These are phyloP conservation scores for Neospora caninum DNA, from an alignment of 169 alveolate species.

Conservation along the genomic window DNA sequence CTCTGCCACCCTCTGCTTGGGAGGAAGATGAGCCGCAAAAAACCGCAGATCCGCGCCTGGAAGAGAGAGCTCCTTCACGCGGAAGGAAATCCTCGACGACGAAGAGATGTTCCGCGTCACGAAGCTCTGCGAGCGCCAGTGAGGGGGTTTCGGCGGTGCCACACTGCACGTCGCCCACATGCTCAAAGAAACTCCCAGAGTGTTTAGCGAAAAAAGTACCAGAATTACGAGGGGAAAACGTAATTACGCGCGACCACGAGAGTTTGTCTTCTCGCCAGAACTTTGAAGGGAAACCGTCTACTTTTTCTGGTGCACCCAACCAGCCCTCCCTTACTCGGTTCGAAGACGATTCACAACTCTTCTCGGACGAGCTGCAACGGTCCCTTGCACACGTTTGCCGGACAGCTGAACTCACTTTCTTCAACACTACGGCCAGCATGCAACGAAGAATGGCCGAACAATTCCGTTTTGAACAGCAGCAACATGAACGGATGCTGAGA, in stretches of 20 bases:
- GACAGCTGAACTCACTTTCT: background rate
- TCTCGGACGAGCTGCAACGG: background rate
- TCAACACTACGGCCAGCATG: background rate
- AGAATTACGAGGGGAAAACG: background rate
- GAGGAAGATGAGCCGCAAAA: background rate
- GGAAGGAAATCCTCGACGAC: background rate
- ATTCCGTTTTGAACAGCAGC: background rate
- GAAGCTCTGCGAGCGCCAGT: background rate
- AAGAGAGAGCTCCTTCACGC: background rate
- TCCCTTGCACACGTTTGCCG: slow-evolving; percentile 6
- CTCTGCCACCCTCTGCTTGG: background rate
- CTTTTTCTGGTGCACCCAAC: background rate
- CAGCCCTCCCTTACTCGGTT: background rate
- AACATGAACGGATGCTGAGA: background rate
- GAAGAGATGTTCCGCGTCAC: background rate
- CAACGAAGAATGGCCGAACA: background rate
- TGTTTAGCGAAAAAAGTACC: background rate
- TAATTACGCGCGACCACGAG: background rate
- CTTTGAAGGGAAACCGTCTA: background rate
- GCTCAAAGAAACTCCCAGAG: background rate
- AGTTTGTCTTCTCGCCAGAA: background rate
- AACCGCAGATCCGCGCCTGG: background rate
- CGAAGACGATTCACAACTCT: background rate
- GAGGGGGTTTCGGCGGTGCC: background rate
- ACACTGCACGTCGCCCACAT: background rate